Conservation (phyloP, 768 basidiomycete genomes). For the Hypholoma fasciculare region DNA sequence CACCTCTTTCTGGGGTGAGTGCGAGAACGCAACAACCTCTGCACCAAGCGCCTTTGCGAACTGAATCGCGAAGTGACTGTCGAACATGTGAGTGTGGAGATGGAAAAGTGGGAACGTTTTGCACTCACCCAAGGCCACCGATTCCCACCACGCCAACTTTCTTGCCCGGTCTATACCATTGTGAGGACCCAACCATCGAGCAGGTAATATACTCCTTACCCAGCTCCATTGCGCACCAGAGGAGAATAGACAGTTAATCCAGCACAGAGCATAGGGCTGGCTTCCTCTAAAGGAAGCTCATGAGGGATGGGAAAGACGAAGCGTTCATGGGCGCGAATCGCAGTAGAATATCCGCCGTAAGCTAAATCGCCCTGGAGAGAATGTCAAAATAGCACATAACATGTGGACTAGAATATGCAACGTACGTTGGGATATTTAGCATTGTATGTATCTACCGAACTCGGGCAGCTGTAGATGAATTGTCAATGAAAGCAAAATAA, state of each 20-base stretch:
- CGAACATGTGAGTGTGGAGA: background rate
- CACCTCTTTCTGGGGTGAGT: constrained; percentile 7
- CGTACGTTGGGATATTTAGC: constrained; percentile 37
- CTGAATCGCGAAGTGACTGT: constrained; percentile 33
- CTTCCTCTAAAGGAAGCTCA: constrained; percentile 46
- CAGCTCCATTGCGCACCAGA: constrained; percentile 48
- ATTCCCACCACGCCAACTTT: constrained; percentile 67
- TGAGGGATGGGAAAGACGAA: constrained; percentile 65
- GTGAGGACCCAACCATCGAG: background rate
- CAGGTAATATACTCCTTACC: constrained; percentile 15
- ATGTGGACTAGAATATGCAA: background rate
- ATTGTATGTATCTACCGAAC: constrained; percentile 42
- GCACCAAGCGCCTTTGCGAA: constrained; percentile 22
- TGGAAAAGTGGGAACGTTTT: background rate
- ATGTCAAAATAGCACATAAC: background rate
- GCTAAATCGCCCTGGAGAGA: constrained; percentile 30
- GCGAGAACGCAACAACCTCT: constrained; percentile 2
- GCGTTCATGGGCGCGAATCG: constrained; percentile 45
- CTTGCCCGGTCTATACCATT: constrained; percentile 51
- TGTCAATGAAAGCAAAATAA: background rate
- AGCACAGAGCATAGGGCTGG: constrained; percentile 65
- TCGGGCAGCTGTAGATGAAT: constrained; percentile 34
- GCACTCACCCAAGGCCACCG: constrained; percentile 51
- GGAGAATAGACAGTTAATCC: constrained; percentile 66
- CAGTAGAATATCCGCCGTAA: constrained; percentile 50